Evolutionary conservation across 805 yeast species (phyloP), one percentile per base, ranked within the genome.

Genomic region (Saturnispora quitensis): DNA sequence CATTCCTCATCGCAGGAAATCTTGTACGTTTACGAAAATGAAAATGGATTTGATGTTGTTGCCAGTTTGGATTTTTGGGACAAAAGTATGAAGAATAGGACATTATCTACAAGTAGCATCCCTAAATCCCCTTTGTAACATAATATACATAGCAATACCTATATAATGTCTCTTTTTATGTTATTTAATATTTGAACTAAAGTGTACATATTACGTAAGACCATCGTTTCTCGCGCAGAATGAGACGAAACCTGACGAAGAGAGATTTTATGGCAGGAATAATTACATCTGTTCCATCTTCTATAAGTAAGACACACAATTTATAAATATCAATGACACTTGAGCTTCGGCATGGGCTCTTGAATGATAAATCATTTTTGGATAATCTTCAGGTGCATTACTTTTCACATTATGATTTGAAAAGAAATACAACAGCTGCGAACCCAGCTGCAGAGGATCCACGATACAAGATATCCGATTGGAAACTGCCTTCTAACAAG

Each of bases 1-100:
- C 97, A 91, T 64, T 84, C 89, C 50, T 86, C 87, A 52, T 89
- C 95, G 31, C 96, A 90, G 65, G 98, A 91, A 69, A 91, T 95
- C 25, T 69, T 91, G 63, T 91, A 90, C 66, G 97, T 89, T 0
- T 88, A 89, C 62, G 97, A 89, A 64, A 87, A 86, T 61, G 96
- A 87, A 55, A 78, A 79, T 53, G 98, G 98, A 3, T 84, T 80
- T 58, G 98, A 93, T 63, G 90, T 89, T 43, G 93, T 93, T 57
- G 95, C 95, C 2, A 83, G 93, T 36, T 73, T 91, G 54, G 97
- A 90, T 68, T 91, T 91, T 69, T 89, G 96, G 90, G 82, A 73
- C 55, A 60, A 70, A 48, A 62, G 63, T 25, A 60, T 62, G 58
- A 66, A 66, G 42, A 66, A 59, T 43, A 56, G 52, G 20, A 45